Evolutionary conservation across 192 early-diverging fungal species (phyloP).

Genomic region (Mortierella alpina): DNA sequence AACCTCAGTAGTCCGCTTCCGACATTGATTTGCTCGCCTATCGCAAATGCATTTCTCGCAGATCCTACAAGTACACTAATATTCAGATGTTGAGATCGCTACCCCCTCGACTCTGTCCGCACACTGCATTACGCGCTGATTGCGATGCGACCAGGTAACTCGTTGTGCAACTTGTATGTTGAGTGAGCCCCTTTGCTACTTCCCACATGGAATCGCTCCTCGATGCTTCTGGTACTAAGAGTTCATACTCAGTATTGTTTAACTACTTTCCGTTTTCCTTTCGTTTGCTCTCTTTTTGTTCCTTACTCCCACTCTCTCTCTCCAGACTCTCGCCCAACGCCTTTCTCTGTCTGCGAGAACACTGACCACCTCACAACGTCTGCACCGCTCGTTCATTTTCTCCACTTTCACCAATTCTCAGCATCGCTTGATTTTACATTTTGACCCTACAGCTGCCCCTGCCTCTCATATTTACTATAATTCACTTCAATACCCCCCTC

Average conservation of each 20-base stretch:
- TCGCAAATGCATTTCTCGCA: too few species aligned
- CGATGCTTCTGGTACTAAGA: too few species aligned
- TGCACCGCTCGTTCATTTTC: slow-evolving; percentile 4
- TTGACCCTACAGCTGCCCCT: not conserved
- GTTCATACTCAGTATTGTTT: not conserved
- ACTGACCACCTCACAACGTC: not conserved
- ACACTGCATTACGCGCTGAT: too few species aligned
- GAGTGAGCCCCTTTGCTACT: too few species aligned
- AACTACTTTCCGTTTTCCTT: not conserved
- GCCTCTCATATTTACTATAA: not conserved
- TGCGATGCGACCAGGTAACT: too few species aligned
- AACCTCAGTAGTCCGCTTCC: too few species aligned
- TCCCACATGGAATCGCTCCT: too few species aligned
- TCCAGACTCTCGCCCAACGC: not conserved
- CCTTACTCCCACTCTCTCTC: not conserved
- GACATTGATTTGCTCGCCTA: too few species aligned
- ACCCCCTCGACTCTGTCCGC: too few species aligned
- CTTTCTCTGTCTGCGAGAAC: not conserved
- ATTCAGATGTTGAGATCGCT: too few species aligned
- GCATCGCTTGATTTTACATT: not conserved
- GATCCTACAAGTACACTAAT: too few species aligned
- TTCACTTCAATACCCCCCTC: not conserved
- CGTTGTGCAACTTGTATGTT: too few species aligned
- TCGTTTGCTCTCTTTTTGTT: not conserved
- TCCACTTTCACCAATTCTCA: slow-evolving; percentile 8